Conservation (phyloP, 148 eudicot genomes). For the Rheum nobile region DNA sequence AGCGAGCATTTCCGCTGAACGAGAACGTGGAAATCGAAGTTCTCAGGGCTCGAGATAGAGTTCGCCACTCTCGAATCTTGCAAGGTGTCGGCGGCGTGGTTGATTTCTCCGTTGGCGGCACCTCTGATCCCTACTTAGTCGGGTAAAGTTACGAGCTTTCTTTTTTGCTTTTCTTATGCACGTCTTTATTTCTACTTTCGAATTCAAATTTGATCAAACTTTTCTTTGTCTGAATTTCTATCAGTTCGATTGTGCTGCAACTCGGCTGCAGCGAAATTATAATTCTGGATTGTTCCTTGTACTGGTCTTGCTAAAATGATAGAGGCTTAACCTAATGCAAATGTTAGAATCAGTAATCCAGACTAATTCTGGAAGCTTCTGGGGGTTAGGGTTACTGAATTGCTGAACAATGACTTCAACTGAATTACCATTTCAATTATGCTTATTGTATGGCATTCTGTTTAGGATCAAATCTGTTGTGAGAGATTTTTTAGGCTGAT, state of each 20-base stretch:
- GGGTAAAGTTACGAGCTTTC: conserved; percentile 34
- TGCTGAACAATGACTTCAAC: background rate
- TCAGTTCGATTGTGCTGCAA: background rate
- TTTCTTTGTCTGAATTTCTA: background rate
- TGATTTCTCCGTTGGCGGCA: conserved; percentile 60
- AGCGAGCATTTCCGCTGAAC: conserved; percentile 58
- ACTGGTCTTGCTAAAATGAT: background rate
- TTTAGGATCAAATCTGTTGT: background rate
- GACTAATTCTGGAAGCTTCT: background rate
- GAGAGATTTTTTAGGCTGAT: background rate
- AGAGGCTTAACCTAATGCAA: background rate
- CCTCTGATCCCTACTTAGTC: conserved; percentile 62
- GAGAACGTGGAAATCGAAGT: conserved; percentile 46
- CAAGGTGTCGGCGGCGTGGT: conserved; percentile 54
- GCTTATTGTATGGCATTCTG: background rate
- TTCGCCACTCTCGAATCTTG: conserved; percentile 58
- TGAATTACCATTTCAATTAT: background rate
- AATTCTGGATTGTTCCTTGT: background rate
- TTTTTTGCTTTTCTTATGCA: background rate
- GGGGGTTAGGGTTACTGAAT: background rate
- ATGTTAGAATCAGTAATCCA: background rate
- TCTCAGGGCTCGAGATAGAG: conserved; percentile 46
- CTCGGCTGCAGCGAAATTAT: background rate
- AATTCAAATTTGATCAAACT: background rate
- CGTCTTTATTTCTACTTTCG: background rate